phyloP scores from a whole-genome alignment of 805 yeast species.

The Saturnispora mendoncae region DNA sequence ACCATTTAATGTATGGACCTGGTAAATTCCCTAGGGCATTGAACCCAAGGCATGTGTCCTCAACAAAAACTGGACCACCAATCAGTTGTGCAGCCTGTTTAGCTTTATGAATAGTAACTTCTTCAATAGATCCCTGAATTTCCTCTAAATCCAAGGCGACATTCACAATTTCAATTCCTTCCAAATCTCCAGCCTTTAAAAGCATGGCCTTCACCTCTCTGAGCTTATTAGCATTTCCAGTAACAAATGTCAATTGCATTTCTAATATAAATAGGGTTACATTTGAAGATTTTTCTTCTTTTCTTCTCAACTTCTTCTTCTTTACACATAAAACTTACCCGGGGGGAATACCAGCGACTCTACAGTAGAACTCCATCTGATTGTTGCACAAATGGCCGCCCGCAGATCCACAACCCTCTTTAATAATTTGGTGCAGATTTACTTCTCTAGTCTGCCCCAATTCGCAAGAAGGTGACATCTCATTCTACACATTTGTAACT shows the following conservation, averaged over 20 bases:
- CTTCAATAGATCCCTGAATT: constrained; percentile 78
- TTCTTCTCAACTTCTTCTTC: constrained; percentile 8
- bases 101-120: constrained; percentile 76
- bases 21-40: constrained; percentile 75
- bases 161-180: constrained; percentile 45
- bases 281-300: constrained; percentile 2
- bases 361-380: constrained; percentile 25
- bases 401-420: constrained; percentile 22
- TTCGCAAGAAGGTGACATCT: constrained; percentile 9
- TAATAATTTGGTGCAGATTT: constrained; percentile 2
- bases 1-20: constrained; percentile 91
- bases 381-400: constrained; percentile 34
- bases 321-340: constrained; percentile 26
- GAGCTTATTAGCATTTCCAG: constrained; percentile 85
- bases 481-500: background rate
- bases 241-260: constrained; percentile 28
- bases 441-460: background rate
- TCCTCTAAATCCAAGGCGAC: constrained; percentile 76
- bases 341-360: constrained; percentile 36
- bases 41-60: constrained; percentile 87
- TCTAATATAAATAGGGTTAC: background rate
- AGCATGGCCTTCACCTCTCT: constrained; percentile 77
- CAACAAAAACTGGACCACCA: constrained; percentile 81
- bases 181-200: constrained; percentile 29
- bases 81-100: constrained; percentile 55